These are phyloP conservation scores for Vachellia pachyceras DNA, from an alignment of 306 rosid species.

Conservation along the genomic window DNA sequence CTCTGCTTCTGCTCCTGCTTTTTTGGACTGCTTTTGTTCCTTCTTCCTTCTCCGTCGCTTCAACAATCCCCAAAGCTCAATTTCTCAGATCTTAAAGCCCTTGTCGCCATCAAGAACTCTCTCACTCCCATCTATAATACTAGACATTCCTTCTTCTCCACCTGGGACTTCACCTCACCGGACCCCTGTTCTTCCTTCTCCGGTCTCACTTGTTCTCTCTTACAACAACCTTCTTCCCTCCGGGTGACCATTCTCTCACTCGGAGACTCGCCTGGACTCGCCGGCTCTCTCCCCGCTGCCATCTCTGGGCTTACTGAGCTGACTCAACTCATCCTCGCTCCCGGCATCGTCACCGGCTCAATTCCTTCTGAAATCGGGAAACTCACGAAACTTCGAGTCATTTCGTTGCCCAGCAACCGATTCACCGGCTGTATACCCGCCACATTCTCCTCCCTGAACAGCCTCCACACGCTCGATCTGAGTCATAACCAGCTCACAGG, in stretches of 20 bases:
- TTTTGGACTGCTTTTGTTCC: neutral
- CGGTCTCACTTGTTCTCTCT: constrained; percentile 62
- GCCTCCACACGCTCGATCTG: constrained; percentile 84
- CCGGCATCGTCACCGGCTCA: constrained; percentile 79
- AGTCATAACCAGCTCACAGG: constrained; percentile 73
- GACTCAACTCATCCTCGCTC: constrained; percentile 77
- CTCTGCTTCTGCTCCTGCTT: neutral
- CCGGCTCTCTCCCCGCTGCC: constrained; percentile 62
- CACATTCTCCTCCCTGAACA: constrained; percentile 48
- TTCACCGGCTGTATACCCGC: constrained; percentile 66
- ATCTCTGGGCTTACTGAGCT: constrained; percentile 61
- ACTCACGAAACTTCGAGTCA: constrained; percentile 65
- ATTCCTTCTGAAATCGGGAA: constrained; percentile 60
- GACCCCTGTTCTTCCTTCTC: constrained; percentile 80
- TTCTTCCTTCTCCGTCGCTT: constrained; percentile 5
- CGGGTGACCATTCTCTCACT: constrained; percentile 68
- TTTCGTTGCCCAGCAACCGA: constrained; percentile 71
- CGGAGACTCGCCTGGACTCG: constrained; percentile 58
- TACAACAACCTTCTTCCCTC: neutral
- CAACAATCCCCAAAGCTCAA: constrained; percentile 35
- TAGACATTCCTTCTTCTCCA: constrained; percentile 58
- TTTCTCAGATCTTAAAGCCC: constrained; percentile 61
- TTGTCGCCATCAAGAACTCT: constrained; percentile 51
- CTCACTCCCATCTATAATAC: constrained; percentile 61
- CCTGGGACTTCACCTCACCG: constrained; percentile 71